These are phyloP conservation scores for Scenedesmus sp. DNA, from an alignment of 163 green algal genomes.

Conservation along the genomic window DNA sequence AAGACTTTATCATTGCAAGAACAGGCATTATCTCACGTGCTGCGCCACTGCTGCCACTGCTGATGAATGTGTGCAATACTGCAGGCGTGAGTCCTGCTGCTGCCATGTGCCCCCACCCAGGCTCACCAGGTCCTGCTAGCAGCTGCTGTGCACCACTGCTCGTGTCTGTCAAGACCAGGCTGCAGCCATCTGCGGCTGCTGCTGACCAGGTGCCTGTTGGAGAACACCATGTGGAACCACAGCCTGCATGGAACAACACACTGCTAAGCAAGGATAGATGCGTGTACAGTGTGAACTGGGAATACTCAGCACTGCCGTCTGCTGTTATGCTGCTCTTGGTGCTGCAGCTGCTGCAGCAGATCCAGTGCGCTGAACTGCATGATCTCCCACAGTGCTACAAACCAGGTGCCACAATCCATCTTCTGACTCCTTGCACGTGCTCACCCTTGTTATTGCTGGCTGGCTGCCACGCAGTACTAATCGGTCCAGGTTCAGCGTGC, in stretches of 20 bases:
- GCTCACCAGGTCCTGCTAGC: not conserved
- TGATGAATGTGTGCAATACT: not conserved
- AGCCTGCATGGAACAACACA: not conserved
- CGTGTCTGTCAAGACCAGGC: not conserved
- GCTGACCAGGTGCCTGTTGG: not conserved
- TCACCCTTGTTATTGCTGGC: not conserved
- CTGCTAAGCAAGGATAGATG: not conserved
- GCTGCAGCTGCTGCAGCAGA: not conserved
- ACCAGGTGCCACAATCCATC: not conserved
- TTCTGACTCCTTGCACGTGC: not conserved
- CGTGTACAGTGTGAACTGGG: not conserved
- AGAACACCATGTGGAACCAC: not conserved
- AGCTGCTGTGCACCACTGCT: not conserved
- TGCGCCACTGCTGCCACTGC: not conserved
- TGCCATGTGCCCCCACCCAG: not conserved
- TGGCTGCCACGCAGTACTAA: not conserved
- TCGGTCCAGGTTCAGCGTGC: not conserved
- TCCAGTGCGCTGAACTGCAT: not conserved
- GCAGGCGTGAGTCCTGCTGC: not conserved
- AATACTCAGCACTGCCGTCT: not conserved
- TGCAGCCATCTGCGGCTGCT: not conserved
- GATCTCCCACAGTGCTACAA: not conserved
- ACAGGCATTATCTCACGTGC: not conserved
- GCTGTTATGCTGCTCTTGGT: not conserved
- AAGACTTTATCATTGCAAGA: not conserved